Evolutionary conservation across 2,329 filamentous ascomycete species (phyloP).

Genomic region (Arthroderma sp.): DNA sequence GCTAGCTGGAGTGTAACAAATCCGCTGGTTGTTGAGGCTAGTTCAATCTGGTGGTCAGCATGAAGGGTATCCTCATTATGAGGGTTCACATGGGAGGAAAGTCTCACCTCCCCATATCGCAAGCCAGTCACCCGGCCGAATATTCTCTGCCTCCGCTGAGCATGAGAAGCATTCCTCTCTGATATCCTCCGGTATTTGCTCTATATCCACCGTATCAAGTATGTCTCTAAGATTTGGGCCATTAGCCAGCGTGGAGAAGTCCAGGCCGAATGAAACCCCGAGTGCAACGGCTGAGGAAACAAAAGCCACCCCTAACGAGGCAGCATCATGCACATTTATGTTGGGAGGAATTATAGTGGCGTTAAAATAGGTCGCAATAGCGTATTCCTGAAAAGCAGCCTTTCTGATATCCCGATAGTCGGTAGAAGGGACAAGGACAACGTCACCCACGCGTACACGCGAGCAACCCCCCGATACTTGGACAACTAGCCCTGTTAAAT

Average conservation of each 20-base stretch:
- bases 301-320: conserved; percentile 57
- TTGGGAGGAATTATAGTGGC: conserved; percentile 46
- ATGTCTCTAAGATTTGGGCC: conserved; percentile 49
- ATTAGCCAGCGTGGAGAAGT: conserved; percentile 37
- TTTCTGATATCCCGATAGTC: conserved; percentile 62
- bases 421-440: conserved; percentile 53
- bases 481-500: conserved; percentile 54
- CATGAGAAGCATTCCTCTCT: conserved; percentile 48
- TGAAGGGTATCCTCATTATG: neutral
- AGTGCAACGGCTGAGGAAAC: conserved; percentile 55
- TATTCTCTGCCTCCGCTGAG: conserved; percentile 40
- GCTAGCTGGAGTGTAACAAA: conserved; percentile 55
- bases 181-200: conserved; percentile 48
- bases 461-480: conserved; percentile 29
- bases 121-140: conserved; percentile 52
- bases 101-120: conserved; percentile 56
- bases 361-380: conserved; percentile 52
- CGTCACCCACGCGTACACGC: conserved; percentile 45
- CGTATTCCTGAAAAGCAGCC: conserved; percentile 58
- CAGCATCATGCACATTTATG: conserved; percentile 42
- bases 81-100: neutral
- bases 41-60: neutral
- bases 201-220: conserved; percentile 34
- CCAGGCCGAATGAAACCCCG: conserved; percentile 56
- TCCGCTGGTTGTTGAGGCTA: conserved; percentile 55